Evolutionary conservation across 1,284 basidiomycete species (phyloP).

Genomic region (Sphagnurus paluster): DNA sequence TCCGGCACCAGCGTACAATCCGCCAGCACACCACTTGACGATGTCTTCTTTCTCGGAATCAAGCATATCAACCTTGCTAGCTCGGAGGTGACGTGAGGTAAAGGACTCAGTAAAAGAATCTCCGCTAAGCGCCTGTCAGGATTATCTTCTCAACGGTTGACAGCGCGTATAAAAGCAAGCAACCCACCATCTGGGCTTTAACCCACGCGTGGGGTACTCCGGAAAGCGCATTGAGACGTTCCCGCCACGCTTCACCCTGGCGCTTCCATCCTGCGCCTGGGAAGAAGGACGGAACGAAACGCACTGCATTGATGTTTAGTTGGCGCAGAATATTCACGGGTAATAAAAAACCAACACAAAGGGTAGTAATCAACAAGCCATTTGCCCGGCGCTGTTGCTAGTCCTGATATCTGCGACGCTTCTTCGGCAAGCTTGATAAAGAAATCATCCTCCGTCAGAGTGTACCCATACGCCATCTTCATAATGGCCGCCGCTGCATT

Average conservation of each 20-base stretch:
- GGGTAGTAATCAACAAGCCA: constrained; percentile 48
- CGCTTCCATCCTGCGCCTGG: constrained; percentile 40
- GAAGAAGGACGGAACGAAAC: constrained; percentile 39
- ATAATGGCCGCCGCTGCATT: constrained; percentile 43
- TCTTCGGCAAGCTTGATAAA: constrained; percentile 45
- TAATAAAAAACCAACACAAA: constrained; percentile 27
- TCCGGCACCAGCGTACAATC: constrained; percentile 42
- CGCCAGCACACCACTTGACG: constrained; percentile 44
- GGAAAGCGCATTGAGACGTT: constrained; percentile 32
- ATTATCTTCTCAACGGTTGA: neutral
- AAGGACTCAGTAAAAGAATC: constrained; percentile 36
- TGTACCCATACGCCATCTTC: constrained; percentile 45
- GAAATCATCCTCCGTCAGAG: constrained; percentile 34
- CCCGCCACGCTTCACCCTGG: constrained; percentile 36
- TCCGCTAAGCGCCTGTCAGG: constrained; percentile 25
- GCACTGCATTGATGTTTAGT: constrained; percentile 26
- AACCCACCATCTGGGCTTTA: constrained; percentile 41
- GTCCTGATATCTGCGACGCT: constrained; percentile 38
- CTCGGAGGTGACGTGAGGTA: constrained; percentile 35
- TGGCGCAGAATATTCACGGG: neutral
- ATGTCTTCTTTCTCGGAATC: constrained; percentile 38
- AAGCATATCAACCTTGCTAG: constrained; percentile 22
- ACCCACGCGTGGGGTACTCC: constrained; percentile 41
- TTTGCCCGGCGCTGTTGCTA: constrained; percentile 39
- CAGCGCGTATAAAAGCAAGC: neutral